Base-by-base conservation (phyloP, 257 asterid species). In the Penstemon eatonii region DNA sequence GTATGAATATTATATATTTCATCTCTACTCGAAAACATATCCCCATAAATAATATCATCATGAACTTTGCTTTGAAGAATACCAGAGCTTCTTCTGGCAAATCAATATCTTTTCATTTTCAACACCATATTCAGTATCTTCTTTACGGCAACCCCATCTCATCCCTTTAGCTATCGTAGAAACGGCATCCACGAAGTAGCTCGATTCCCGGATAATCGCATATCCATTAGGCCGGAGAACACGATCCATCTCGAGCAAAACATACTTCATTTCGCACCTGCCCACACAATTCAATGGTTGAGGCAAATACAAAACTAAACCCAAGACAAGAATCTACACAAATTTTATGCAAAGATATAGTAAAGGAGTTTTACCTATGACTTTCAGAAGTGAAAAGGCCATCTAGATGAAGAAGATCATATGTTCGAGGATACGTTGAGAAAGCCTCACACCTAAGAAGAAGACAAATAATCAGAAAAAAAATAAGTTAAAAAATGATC, bases 11-110 rank as follows among this genome's bases (percentile, higher is more conserved):
- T 61, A 47, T 73, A 43, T 65, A 18, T 53, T 58, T 47, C n/a
- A 62, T 78, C 82, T 79, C 82, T 68, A 71, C 69, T 62, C 46
- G 64, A 47, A 70, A 63, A 54, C 47, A 54, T 55, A 59, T 50
- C 50, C 45, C 53, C 51, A 50, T 61, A 47, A 59, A 65, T 58
- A 38, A 41, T 3, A 51, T 84, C 82, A 78, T 65, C 86, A 53
- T 75, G 80, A 80, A 65, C 73, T 73, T 63, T 84, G 73, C 75
- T 86, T 89, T 10, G 93, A 84, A 50, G 95, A 84, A 74, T 94
- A 89, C 98, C 99, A 94, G 44, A 91, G 90, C 56, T 89, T 94
- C 91, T 91, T 94, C 84, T 91, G 99, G 92, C 99, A 94, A 68
- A 94, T 74, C 87, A 94, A 39, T 62, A 91, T 51, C 78, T 87